Conservation (phyloP, 179 eudicot genomes). For the Nepenthes alata region DNA sequence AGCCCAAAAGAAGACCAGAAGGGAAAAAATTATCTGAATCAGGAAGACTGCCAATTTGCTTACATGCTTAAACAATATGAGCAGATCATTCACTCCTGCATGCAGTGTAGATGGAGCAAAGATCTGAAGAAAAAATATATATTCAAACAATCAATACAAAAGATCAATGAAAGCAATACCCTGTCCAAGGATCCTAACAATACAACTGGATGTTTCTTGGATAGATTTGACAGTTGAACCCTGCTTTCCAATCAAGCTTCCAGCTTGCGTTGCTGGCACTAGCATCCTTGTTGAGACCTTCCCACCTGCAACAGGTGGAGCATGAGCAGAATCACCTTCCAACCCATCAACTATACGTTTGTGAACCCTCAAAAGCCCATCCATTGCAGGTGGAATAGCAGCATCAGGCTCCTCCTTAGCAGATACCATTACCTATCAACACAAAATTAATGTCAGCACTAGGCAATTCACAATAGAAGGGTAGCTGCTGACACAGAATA, state of each 20-base stretch:
- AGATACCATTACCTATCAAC: conserved; percentile 68
- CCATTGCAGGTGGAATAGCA: conserved; percentile 69
- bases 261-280: conserved; percentile 80
- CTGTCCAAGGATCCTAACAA: conserved; percentile 62
- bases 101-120: no score
- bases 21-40: no score
- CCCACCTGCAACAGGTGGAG: conserved; percentile 31
- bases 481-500: not conserved
- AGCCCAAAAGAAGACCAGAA: no score
- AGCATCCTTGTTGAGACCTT: conserved; percentile 63
- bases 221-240: conserved; percentile 73
- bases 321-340: conserved; percentile 47
- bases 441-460: conserved; percentile 1
- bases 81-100: no score
- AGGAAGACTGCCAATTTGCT: no score
- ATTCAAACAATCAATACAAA: not conserved
- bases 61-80: no score
- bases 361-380: conserved; percentile 74
- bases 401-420: conserved; percentile 81
- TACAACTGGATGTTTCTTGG: conserved; percentile 66
- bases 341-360: conserved; percentile 51
- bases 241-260: conserved; percentile 83
- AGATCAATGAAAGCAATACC: conserved; percentile 22
- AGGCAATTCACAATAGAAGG: not conserved
- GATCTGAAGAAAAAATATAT: not conserved